A percentile compares a stretch with the other conserved stretches of the same genome.
phyloP scores from a whole-genome alignment of 23 red algal genomes.

The Gracilaria domingensis region DNA sequence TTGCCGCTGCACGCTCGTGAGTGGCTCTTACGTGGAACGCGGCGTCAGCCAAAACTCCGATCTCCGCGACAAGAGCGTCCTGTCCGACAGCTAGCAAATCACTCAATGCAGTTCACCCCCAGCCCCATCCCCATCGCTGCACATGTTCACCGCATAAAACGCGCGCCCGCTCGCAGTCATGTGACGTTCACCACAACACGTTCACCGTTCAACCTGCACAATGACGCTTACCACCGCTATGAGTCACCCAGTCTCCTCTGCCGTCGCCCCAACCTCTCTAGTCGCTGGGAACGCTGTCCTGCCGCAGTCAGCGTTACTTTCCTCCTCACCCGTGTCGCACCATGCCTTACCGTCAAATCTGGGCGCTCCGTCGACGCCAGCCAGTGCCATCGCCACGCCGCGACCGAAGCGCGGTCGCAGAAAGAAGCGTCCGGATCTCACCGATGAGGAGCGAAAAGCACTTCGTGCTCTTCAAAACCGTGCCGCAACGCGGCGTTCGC shows the following conservation, averaged over 20 bases:
- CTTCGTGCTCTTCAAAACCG: slow-evolving; percentile 54
- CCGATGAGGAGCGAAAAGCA: slow-evolving; percentile 46
- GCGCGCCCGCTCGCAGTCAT: background rate
- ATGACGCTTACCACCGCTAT: background rate
- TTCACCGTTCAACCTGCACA: background rate
- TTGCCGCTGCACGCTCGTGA: background rate
- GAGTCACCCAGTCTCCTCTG: background rate
- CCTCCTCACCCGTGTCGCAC: background rate
- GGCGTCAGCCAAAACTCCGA: slow-evolving; percentile 8
- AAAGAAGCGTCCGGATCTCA: slow-evolving; percentile 61
- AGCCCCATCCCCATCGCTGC: background rate
- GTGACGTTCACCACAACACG: background rate
- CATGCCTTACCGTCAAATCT: background rate
- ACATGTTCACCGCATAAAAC: slow-evolving; percentile 17
- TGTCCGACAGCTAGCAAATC: background rate
- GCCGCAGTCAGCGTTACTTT: background rate
- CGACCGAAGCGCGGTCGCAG: slow-evolving; percentile 57
- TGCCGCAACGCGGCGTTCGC: slow-evolving; percentile 39
- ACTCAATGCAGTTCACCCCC: slow-evolving; percentile 10
- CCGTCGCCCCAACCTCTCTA: background rate
- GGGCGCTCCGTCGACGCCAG: background rate
- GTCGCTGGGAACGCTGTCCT: background rate
- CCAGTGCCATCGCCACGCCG: background rate
- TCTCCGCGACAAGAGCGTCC: background rate
- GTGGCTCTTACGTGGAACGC: slow-evolving; percentile 30